Evolutionary conservation across 441 rosid genomes (phyloP).

Genomic region (Theobroma grandiflorum): DNA sequence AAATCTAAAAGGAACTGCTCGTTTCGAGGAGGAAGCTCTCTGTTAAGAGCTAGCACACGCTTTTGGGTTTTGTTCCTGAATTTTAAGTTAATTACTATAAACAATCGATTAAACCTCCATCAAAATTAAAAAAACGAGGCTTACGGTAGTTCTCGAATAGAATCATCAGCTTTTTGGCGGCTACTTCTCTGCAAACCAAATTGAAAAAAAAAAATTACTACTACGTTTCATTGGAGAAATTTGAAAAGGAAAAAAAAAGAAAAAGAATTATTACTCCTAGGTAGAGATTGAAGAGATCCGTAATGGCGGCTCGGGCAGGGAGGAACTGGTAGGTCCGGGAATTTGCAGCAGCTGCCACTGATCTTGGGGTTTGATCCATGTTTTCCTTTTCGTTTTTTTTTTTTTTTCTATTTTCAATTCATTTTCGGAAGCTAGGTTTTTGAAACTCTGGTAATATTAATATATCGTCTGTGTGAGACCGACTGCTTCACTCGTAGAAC

Average conservation of each 20-base stretch:
- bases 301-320: constrained; percentile 69
- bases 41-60: constrained; percentile 81
- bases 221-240: neutral
- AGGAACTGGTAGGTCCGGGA: constrained; percentile 73
- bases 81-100: neutral
- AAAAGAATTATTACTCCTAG: constrained; percentile 60
- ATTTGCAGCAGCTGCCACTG: constrained; percentile 48
- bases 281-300: constrained; percentile 82
- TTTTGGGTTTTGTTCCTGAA: constrained; percentile 84
- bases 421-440: neutral
- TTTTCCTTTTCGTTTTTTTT: neutral
- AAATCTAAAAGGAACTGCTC: constrained; percentile 90
- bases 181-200: constrained; percentile 59
- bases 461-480: neutral
- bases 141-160: constrained; percentile 79
- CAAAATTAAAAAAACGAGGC: constrained; percentile 28
- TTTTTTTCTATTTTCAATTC: neutral
- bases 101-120: neutral
- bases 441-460: neutral
- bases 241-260: neutral
- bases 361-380: constrained; percentile 64
- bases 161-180: constrained; percentile 76
- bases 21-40: constrained; percentile 88
- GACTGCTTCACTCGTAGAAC: neutral
- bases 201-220: neutral